A percentile compares a stretch with the other conserved stretches of the same genome.
phyloP scores from a whole-genome alignment of 2,329 filamentous ascomycete genomes.

The Sclerotinia minor region DNA sequence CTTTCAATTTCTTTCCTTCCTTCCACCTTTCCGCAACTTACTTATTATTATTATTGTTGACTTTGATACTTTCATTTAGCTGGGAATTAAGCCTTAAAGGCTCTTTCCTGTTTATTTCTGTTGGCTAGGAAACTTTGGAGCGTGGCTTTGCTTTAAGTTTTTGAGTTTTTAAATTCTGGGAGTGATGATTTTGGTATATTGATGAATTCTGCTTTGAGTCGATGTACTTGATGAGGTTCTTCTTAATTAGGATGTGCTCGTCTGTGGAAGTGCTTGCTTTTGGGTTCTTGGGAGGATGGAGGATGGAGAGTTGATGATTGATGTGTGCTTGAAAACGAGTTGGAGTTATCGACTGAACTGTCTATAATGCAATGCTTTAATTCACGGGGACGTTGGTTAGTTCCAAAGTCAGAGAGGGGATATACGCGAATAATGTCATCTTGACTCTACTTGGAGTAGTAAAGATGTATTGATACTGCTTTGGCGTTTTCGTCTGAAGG shows the following conservation, averaged over 20 bases:
- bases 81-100: fast-evolving
- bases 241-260: background rate
- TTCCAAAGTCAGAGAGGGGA: background rate
- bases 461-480: background rate
- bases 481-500: background rate
- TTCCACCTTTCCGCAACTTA: no score
- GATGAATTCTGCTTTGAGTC: no score
- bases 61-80: background rate
- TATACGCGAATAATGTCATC: background rate
- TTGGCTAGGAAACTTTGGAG: no score
- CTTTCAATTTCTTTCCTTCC: no score
- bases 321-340: background rate
- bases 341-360: background rate
- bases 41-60: no score
- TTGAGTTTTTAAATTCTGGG: no score
- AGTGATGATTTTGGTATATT: no score
- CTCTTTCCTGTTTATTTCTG: no score
- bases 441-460: background rate
- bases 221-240: no score
- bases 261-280: background rate
- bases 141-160: no score
- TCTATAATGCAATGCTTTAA: background rate
- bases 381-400: background rate
- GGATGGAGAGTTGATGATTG: background rate
- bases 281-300: background rate